Evolutionary conservation across 352 stramenopile species (phyloP).

Genomic region (Globisporangium solare): DNA sequence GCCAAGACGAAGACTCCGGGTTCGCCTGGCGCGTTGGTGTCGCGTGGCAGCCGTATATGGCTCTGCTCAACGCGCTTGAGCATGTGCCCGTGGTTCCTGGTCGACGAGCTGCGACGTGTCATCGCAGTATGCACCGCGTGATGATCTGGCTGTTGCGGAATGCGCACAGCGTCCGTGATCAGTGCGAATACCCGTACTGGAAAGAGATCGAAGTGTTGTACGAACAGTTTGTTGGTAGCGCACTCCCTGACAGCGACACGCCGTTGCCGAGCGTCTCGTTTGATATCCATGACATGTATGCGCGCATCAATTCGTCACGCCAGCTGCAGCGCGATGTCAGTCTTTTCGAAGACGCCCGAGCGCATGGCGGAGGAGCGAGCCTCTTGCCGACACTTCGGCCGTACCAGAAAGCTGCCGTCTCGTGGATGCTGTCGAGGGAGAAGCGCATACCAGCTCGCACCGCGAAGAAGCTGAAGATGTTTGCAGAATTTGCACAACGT

Average conservation of each 20-base stretch:
- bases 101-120: slow-evolving; percentile 10
- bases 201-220: slow-evolving; percentile 53
- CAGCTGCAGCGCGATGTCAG: slow-evolving; percentile 31
- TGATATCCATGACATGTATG: slow-evolving; percentile 58
- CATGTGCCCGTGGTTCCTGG: slow-evolving; percentile 7
- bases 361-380: slow-evolving; percentile 6
- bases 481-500: slow-evolving; percentile 10
- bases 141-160: slow-evolving; percentile 59
- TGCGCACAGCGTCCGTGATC: slow-evolving; percentile 4
- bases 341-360: slow-evolving; percentile 18
- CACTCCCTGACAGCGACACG: slow-evolving; percentile 4
- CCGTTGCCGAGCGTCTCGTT: slow-evolving; percentile 18
- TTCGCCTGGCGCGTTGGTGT: slow-evolving; percentile 28
- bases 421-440: slow-evolving; percentile 93
- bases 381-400: slow-evolving; percentile 88
- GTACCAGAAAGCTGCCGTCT: slow-evolving; percentile 96
- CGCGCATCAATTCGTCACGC: slow-evolving; percentile 30
- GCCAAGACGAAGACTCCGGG: neutral
- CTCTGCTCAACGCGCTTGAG: slow-evolving; percentile 5
- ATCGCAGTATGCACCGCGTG: slow-evolving; percentile 30
- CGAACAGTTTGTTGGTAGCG: slow-evolving; percentile 16
- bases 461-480: slow-evolving; percentile 9
- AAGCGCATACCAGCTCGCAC: slow-evolving; percentile 10
- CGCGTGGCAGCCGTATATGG: slow-evolving; percentile 31
- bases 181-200: slow-evolving; percentile 45